phyloP scores from a whole-genome alignment of 1,284 basidiomycete species.

The Retiboletus fuscus region DNA sequence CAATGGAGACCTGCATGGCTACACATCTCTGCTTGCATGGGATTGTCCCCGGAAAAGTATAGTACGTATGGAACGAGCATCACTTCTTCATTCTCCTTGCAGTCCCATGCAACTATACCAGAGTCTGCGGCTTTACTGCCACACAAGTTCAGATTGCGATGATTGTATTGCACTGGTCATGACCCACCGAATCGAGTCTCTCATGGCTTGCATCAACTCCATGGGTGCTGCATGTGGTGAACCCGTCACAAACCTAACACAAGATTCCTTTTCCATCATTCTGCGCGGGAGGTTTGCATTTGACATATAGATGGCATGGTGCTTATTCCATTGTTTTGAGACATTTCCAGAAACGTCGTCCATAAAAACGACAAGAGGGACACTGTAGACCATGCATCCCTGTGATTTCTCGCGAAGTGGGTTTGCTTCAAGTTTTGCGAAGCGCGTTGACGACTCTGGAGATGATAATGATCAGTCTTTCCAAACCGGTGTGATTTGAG shows the following conservation, averaged over 20 bases:
- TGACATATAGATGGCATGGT: constrained; percentile 43
- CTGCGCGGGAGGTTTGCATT: constrained; percentile 39
- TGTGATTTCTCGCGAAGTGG: neutral
- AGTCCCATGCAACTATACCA: constrained; percentile 39
- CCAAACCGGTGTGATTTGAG: neutral
- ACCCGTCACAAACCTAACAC: constrained; percentile 44
- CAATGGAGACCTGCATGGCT: constrained; percentile 45
- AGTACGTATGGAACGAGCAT: constrained; percentile 42
- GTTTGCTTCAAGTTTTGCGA: constrained; percentile 26
- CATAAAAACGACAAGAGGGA: constrained; percentile 41
- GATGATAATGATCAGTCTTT: neutral
- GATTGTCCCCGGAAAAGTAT: constrained; percentile 49
- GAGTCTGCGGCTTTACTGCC: neutral
- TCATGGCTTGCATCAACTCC: constrained; percentile 41
- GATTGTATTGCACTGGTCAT: too few species aligned
- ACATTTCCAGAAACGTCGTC: constrained; percentile 49
- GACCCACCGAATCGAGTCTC: constrained; percentile 37
- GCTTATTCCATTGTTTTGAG: constrained; percentile 51
- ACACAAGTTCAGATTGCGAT: neutral
- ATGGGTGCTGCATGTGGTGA: constrained; percentile 47
- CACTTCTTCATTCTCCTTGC: constrained; percentile 35
- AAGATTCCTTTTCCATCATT: constrained; percentile 47
- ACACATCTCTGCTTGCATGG: constrained; percentile 51
- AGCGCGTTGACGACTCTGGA: constrained; percentile 28
- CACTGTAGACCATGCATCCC: constrained; percentile 31